Base-by-base conservation (phyloP, 1,139 yeast species). In the Hyphopichia burtonii region DNA sequence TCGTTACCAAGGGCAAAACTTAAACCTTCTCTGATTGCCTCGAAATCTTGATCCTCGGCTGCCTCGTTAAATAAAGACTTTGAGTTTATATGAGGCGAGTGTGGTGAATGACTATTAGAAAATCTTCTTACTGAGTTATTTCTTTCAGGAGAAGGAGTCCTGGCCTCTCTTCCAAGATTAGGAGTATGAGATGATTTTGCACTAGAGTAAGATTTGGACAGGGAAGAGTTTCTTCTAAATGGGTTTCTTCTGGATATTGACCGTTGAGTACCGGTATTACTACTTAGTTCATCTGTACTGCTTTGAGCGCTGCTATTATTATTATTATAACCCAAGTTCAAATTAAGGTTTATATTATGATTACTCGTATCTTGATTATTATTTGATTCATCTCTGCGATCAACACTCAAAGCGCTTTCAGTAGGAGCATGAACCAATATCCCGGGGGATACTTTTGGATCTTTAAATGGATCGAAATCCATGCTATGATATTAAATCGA, bases 21-120 rank as follows among this genome's bases (percentile, higher is more conserved):
- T 17, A 72, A 49, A 3, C 75, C 75, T 46, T 68, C 67, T 37
- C 61, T 59, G 28, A 72, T 50, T 25, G 68, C 70, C 38, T 65
- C 63, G 22, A 68, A 56, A 43, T 68, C 70, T 34, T 58, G 58
- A 18, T 55, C 60, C 32, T 56, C 55, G 2, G 66, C 55, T 7
- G 68, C 70, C 20, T 59, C 58, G 31, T 52, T 50, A 22, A 59
- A 50, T 34, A 50, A 50, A n/a, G 61, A 43, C 17, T 25, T 44
- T 11, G 40, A 35, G 18, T 37, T 31, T 7, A 25, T 17, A 5
- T n/a, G n/a, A 3, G 41, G 34, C 2, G 41, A 20, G 3, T 11
- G 8, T 3, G 36, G 32, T 7, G 30, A 30, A 15, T n/a, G 15
- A 11, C 12, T 7, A 14, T 27, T 27, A 8, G 28, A 19, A 5